Percentiles rank a stretch among this genome's conserved stretches.
Evolutionary conservation across 768 basidiomycete genomes (phyloP).

Genomic region (Tylopilus vinaceipallidus): DNA sequence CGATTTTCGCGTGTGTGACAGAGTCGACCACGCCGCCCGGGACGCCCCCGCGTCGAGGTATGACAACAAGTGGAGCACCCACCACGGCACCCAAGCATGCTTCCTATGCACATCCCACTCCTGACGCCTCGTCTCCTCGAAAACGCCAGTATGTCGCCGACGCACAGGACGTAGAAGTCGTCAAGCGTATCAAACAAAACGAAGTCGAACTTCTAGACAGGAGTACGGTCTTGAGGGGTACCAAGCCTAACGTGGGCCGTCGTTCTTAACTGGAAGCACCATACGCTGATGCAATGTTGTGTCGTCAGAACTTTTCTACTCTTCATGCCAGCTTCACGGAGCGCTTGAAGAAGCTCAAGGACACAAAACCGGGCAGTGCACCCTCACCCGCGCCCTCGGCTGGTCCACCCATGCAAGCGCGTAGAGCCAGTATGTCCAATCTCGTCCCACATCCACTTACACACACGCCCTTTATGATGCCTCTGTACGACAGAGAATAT

Average conservation of each 20-base stretch:
- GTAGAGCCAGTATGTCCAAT: constrained; percentile 62
- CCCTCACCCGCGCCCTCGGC: constrained; percentile 39
- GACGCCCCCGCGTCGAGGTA: constrained; percentile 42
- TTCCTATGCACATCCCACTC: constrained; percentile 20
- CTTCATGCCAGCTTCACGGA: constrained; percentile 66
- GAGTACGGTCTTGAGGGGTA: constrained; percentile 79
- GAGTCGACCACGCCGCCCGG: constrained; percentile 66
- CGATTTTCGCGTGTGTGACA: not conserved
- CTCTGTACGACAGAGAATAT: constrained; percentile 55
- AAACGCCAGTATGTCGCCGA: constrained; percentile 84
- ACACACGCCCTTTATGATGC: no score
- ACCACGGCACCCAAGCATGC: constrained; percentile 25
- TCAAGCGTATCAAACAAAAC: constrained; percentile 74
- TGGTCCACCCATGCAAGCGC: constrained; percentile 43
- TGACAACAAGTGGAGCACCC: constrained; percentile 11
- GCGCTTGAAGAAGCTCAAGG: constrained; percentile 76
- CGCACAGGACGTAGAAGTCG: constrained; percentile 72
- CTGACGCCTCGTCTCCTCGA: constrained; percentile 41
- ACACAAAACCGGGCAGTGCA: constrained; percentile 53
- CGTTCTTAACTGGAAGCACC: no score
- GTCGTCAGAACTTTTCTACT: constrained; percentile 84
- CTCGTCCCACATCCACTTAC: not conserved
- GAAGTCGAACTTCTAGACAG: constrained; percentile 83
- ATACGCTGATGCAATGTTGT: no score
- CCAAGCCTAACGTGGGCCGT: constrained; percentile 72